Conservation (phyloP, 495 filamentous ascomycete genomes). For the Aspergillus heteromorphus region DNA sequence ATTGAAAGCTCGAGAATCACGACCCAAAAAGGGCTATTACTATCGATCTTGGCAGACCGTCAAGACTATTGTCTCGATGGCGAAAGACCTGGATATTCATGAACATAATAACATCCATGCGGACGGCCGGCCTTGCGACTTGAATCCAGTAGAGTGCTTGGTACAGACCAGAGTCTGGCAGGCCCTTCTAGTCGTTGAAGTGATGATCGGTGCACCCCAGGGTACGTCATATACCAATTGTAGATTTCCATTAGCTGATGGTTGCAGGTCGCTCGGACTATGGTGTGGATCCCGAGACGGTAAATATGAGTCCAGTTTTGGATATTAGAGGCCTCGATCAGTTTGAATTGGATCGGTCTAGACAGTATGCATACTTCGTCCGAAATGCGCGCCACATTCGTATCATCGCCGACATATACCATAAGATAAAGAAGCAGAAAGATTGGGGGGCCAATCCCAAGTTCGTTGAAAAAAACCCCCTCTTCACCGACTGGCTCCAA, state of each 20-base stretch:
- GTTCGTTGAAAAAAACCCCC: conserved; percentile 71
- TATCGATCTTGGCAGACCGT: conserved; percentile 98
- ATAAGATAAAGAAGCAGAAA: conserved; percentile 73
- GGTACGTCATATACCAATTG: conserved; percentile 44
- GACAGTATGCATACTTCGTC: conserved; percentile 78
- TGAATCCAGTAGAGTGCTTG: conserved; percentile 66
- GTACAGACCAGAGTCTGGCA: conserved; percentile 90
- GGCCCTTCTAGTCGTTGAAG: conserved; percentile 75
- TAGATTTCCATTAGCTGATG: conserved; percentile 19
- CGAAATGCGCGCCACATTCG: conserved; percentile 73
- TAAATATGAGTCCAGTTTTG: conserved; percentile 67
- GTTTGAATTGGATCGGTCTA: conserved; percentile 68
- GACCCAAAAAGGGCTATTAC: conserved; percentile 92
- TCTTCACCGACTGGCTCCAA: conserved; percentile 67
- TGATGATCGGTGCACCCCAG: conserved; percentile 94
- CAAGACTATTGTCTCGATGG: conserved; percentile 87
- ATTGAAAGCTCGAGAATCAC: conserved; percentile 84
- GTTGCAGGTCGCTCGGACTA: conserved; percentile 73
- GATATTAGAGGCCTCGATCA: conserved; percentile 64
- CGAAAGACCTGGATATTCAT: conserved; percentile 84
- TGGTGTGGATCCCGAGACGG: conserved; percentile 64
- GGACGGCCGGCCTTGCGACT: conserved; percentile 62
- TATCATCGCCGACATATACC: conserved; percentile 67
- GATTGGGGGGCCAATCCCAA: conserved; percentile 88
- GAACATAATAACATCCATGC: conserved; percentile 78